Base-by-base conservation (phyloP, 2,329 filamentous ascomycete genomes). In the Botryotinia calthae region DNA sequence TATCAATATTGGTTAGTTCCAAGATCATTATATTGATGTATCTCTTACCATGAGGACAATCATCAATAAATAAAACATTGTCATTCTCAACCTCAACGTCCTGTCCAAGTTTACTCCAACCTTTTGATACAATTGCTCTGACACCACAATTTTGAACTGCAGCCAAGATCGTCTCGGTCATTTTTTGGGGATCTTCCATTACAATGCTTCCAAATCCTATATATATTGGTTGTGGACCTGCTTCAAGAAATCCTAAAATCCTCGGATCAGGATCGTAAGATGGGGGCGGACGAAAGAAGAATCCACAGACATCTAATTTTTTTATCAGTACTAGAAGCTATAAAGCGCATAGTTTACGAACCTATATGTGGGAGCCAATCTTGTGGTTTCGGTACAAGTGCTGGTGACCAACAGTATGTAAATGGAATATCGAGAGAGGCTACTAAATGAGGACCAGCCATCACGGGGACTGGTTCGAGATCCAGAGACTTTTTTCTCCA, bases 171-270 rank as follows among this genome's bases (percentile, higher is more conserved):
- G 92, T 87, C 34, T 88, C 81, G 0, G 91, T 94, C 76, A 93
- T 91, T 2, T 81, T 82, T 48, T 91, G 85, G 0, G 91, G 87
- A 76, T 93, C 88, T 72, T 93, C 90, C 4, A 94, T 89, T 0
- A 93, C 91, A 73, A 94, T 93, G 0, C 88, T 91, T 0, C 92
- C 91, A 75, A 94, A 94, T 0, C 91, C 91, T 67, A 94, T 93
- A 76, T 94, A 94, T 3, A 93, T 84, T 0, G 91, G 91, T 8
- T 84, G 83, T 1, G 88, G 85, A 0, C 87, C 89, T 4, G 82
- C 83, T 14, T 83, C 81, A 2, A 92, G 81, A 72, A 92, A 92
- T 4, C 83, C 79, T 3, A 82, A 18, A 2, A 68, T 68, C 25
- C 48, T 54, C 14, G 65, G 34, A 31, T 68, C 80, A 0, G 92